These are phyloP conservation scores for Boletus edulis DNA, from an alignment of 768 basidiomycete genomes.

Conservation along the genomic window DNA sequence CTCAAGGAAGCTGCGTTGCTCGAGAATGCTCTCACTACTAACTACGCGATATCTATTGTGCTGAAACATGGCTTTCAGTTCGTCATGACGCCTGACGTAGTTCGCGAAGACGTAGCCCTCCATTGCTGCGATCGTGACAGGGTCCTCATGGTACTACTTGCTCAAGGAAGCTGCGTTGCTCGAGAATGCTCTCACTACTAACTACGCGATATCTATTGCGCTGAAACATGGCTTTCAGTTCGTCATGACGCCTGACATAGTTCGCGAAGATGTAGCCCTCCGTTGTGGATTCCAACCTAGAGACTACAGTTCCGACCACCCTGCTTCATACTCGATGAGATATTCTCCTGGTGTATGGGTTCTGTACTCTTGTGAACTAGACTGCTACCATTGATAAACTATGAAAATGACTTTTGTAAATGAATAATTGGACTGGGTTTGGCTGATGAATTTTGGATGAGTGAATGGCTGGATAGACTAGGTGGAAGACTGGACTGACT, in stretches of 20 bases:
- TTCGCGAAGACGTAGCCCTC: constrained; percentile 87
- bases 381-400: no score
- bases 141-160: constrained; percentile 92
- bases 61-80: constrained; percentile 78
- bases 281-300: constrained; percentile 95
- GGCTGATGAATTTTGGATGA: no score
- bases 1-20: constrained; percentile 81
- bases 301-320: constrained; percentile 58
- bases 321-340: constrained; percentile 36
- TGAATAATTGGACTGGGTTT: no score
- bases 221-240: constrained; percentile 78
- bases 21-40: constrained; percentile 81
- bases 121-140: constrained; percentile 73
- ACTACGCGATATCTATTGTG: constrained; percentile 83
- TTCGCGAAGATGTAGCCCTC: constrained; percentile 79
- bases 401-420: no score
- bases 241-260: constrained; percentile 84
- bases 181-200: constrained; percentile 81
- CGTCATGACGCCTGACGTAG: constrained; percentile 84
- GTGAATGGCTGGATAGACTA: no score
- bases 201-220: constrained; percentile 83
- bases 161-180: constrained; percentile 81
- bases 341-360: no score
- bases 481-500: no score
- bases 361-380: no score